Evolutionary conservation across 495 filamentous ascomycete genomes (phyloP).

Genomic region (Trichodelitschia bisporula): DNA sequence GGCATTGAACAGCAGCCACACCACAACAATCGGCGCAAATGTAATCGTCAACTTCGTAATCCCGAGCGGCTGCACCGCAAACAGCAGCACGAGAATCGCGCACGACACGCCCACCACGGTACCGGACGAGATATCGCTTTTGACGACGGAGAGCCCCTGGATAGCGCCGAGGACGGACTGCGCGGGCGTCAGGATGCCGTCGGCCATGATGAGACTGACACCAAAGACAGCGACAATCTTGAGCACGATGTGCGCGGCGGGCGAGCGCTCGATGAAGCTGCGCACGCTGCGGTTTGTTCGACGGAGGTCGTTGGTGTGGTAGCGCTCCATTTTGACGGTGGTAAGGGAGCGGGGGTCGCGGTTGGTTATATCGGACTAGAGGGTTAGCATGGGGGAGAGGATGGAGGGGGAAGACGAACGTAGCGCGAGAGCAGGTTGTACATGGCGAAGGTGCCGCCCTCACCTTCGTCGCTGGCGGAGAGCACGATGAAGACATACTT

Average conservation of each 20-base stretch:
- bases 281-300: constrained; percentile 26
- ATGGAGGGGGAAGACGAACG: too few relatives aligned
- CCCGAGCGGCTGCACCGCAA: constrained; percentile 38
- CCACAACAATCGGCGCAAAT: constrained; percentile 43
- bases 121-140: constrained; percentile 18
- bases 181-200: constrained; percentile 45
- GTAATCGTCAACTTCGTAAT: constrained; percentile 30
- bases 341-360: constrained; percentile 9
- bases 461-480: constrained; percentile 14
- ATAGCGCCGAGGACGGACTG: constrained; percentile 50
- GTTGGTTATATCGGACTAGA: constrained; percentile 8
- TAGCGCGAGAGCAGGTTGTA: constrained; percentile 10
- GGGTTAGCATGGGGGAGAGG: too few relatives aligned
- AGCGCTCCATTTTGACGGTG: constrained; percentile 28
- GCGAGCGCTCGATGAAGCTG: constrained; percentile 30
- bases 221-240: constrained; percentile 46
- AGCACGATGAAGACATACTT: constrained; percentile 16
- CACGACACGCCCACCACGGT: constrained; percentile 39
- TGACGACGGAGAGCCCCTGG: constrained; percentile 29
- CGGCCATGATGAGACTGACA: constrained; percentile 43
- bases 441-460: constrained; percentile 8
- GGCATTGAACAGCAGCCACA: constrained; percentile 42
- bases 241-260: constrained; percentile 24
- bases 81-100: constrained; percentile 37
- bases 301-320: constrained; percentile 27